Conservation (phyloP, 768 basidiomycete genomes). For the Amanita rimosa region DNA sequence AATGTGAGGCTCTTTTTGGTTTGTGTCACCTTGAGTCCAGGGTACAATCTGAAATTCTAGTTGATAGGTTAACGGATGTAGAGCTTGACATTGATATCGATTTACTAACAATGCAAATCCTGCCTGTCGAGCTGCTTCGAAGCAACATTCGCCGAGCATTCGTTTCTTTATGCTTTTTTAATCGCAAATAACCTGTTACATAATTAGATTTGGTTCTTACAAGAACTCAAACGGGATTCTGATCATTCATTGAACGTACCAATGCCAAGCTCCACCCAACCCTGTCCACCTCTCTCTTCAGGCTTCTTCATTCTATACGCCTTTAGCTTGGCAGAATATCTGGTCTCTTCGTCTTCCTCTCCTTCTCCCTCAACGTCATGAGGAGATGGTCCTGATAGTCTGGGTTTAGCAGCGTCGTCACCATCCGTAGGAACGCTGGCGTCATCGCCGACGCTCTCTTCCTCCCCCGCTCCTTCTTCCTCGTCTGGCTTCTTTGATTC, state of each 20-base stretch:
- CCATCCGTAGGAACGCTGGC: constrained; percentile 16
- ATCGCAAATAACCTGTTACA: constrained; percentile 45
- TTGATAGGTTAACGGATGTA: not conserved
- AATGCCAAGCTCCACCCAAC: constrained; percentile 59
- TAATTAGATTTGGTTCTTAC: not conserved
- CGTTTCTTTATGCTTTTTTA: constrained; percentile 66
- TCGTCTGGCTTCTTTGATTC: constrained; percentile 8
- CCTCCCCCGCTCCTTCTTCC: constrained; percentile 12
- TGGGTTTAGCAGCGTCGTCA: constrained; percentile 31
- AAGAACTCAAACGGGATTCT: too few relatives aligned
- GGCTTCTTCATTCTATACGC: constrained; percentile 48
- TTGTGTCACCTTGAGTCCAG: constrained; percentile 41
- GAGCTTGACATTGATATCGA: not conserved
- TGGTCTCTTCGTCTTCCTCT: constrained; percentile 70
- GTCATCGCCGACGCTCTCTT: constrained; percentile 14
- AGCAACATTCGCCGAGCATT: constrained; percentile 49
- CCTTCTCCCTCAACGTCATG: constrained; percentile 71
- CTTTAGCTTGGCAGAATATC: constrained; percentile 46
- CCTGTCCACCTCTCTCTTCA: constrained; percentile 26
- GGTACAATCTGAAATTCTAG: constrained; percentile 67
- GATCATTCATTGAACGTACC: constrained; percentile 36
- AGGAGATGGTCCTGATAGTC: constrained; percentile 13
- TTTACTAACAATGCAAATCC: constrained; percentile 56
- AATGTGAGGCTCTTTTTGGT: constrained; percentile 48
- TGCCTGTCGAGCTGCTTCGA: constrained; percentile 66